Conservation (phyloP, 306 rosid genomes). For the Bauhinia variegata region DNA sequence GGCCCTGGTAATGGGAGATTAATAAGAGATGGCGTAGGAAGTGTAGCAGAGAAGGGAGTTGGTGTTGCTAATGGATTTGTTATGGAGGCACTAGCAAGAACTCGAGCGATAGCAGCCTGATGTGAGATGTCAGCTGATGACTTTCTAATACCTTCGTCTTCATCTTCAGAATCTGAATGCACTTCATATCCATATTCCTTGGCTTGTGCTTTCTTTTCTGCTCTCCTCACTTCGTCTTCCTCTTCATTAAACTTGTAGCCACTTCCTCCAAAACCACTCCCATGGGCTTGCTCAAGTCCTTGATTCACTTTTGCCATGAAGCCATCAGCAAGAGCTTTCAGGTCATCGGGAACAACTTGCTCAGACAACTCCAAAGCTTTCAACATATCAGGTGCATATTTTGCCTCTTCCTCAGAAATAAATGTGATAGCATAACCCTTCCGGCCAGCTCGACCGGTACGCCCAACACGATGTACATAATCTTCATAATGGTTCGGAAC, state of each 20-base stretch:
- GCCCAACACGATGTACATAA: slow-evolving; percentile 95
- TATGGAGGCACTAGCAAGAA: slow-evolving; percentile 78
- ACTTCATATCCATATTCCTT: slow-evolving; percentile 96
- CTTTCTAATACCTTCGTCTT: slow-evolving; percentile 84
- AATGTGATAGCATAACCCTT: slow-evolving; percentile 93
- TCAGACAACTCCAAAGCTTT: slow-evolving; percentile 92
- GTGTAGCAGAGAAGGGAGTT: slow-evolving; percentile 58
- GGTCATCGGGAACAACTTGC: slow-evolving; percentile 88
- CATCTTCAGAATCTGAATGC: slow-evolving; percentile 94
- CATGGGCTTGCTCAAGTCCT: slow-evolving; percentile 89
- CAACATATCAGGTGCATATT: slow-evolving; percentile 87
- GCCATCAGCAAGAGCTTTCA: slow-evolving; percentile 75
- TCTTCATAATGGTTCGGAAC: slow-evolving; percentile 96
- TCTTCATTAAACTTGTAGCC: slow-evolving; percentile 95
- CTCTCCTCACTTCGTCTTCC: slow-evolving; percentile 93
- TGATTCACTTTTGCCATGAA: slow-evolving; percentile 83
- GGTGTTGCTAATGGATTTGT: slow-evolving; percentile 51
- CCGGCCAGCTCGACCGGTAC: slow-evolving; percentile 95
- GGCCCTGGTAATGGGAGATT: slow-evolving; percentile 53
- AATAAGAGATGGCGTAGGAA: slow-evolving; percentile 65
- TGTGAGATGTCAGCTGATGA: slow-evolving; percentile 85
- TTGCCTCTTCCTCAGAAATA: slow-evolving; percentile 82
- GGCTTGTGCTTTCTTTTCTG: slow-evolving; percentile 98
- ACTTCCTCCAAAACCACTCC: slow-evolving; percentile 97
- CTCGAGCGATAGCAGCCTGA: slow-evolving; percentile 83